Base-by-base conservation (phyloP, 2,329 filamentous ascomycete genomes). In the Colletotrichum abscissum region DNA sequence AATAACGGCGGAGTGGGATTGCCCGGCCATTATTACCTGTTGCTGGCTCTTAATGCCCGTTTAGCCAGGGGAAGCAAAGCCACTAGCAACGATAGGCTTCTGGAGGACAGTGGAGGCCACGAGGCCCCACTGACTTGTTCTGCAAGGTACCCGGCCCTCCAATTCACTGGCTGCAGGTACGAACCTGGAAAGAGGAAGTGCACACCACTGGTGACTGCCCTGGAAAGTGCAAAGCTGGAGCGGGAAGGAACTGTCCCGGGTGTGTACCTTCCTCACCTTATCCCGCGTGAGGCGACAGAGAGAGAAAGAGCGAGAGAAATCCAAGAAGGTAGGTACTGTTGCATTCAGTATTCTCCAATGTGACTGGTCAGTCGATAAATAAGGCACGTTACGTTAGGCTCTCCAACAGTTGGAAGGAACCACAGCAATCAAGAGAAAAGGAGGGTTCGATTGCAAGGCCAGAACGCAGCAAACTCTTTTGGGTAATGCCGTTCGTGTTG, bases 101-200 rank as follows among this genome's bases (percentile, higher is more conserved):
- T 72, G 69, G 69, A 63, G 42, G 42, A 59, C 60, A 71, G 63
- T 72, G 69, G 69, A 58, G 59, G 42, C 70, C 55, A 71, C 22
- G 55, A 73, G 67, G 66, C 42, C 60, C 67, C 67, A 60, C 67
- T 28, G 46, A n/a, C 66, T 22, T 55, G 22, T 42, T 24, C 62
- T 74, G 71, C 71, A 72, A 74, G 68, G 71, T 74, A 74, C 71
- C 67, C 68, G 71, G 62, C 71, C 71, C 71, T 74, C 62, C 71
- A 69, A 69, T 30, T 63, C 49, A 16, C n/a, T 55, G 12, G 52
- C 24, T 22, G 42, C 42, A 49, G 42, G 42, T 49, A 49, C 42
- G 19, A 49, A 22, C 42, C 55, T 35, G 46, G 59, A 69, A 46
- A 55, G 54, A 9, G 42, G 19, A 49, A 49, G 42, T 49, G 19